Percentiles rank a stretch among this genome's conserved stretches.
These are phyloP conservation scores for Tetraselmis chui DNA, from an alignment of 139 green algal genomes.

Conservation along the genomic window DNA sequence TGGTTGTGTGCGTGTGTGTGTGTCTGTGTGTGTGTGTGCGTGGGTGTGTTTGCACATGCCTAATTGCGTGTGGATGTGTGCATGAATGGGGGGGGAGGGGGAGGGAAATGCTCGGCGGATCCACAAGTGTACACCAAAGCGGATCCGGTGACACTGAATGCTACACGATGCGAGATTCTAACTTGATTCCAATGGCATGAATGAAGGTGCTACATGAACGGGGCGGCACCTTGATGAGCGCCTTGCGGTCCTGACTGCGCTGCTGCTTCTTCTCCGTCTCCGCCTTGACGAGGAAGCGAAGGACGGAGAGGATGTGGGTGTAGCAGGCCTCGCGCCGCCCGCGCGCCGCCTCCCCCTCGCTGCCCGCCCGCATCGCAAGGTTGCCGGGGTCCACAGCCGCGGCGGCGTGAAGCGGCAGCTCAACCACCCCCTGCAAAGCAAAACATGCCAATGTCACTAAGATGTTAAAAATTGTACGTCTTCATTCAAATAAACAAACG, in stretches of 20 bases:
- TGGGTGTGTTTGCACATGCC: too few relatives aligned
- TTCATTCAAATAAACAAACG: too few relatives aligned
- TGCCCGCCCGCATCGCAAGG: slow-evolving; percentile 28
- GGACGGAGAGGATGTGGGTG: slow-evolving; percentile 34
- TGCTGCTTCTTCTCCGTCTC: neutral
- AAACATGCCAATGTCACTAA: too few relatives aligned
- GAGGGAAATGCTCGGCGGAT: too few relatives aligned
- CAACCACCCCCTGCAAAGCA: slow-evolving; percentile 35
- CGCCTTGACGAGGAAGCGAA: slow-evolving; percentile 32
- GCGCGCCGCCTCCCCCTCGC: slow-evolving; percentile 35
- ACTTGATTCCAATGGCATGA: slow-evolving; percentile 11
- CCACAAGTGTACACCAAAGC: too few relatives aligned
- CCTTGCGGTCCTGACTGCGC: slow-evolving; percentile 1
- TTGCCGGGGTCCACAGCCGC: slow-evolving; percentile 54
- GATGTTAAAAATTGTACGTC: too few relatives aligned
- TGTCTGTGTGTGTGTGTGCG: too few relatives aligned
- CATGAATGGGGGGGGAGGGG: too few relatives aligned
- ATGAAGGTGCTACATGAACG: slow-evolving; percentile 15
- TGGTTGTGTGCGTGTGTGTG: too few relatives aligned
- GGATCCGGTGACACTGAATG: too few relatives aligned
- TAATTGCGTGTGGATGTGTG: too few relatives aligned
- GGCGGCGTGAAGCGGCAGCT: slow-evolving; percentile 43
- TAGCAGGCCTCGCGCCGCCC: slow-evolving; percentile 43
- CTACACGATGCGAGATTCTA: slow-evolving; percentile 16
- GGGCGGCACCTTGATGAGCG: slow-evolving; percentile 7